Evolutionary conservation across 2,329 filamentous ascomycete genomes (phyloP).

Genomic region (Ophidiomyces ophidiicola): DNA sequence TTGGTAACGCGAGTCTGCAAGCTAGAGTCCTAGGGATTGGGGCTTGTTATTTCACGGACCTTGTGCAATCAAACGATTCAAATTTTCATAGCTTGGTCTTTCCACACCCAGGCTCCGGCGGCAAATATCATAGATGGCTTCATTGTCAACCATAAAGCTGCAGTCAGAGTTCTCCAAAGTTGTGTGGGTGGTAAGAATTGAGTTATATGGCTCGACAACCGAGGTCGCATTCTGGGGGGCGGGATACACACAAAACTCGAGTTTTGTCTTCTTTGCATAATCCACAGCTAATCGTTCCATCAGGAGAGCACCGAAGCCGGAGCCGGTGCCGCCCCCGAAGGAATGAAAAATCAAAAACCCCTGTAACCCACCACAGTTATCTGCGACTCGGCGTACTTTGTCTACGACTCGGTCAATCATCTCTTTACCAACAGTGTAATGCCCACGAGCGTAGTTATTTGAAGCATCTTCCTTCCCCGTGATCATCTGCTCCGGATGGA

Average conservation of each 20-base stretch:
- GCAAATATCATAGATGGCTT: constrained; percentile 58
- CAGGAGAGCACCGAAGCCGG: constrained; percentile 53
- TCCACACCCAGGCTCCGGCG: constrained; percentile 52
- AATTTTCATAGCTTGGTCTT: constrained; percentile 51
- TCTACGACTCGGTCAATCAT: constrained; percentile 96
- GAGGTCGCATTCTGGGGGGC: constrained; percentile 52
- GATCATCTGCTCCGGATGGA: constrained; percentile 99
- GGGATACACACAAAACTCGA: constrained; percentile 55
- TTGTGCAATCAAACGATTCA: constrained; percentile 55
- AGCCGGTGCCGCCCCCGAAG: constrained; percentile 56
- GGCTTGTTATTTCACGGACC: constrained; percentile 40
- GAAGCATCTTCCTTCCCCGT: constrained; percentile 99
- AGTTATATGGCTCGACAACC: constrained; percentile 58
- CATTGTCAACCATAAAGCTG: constrained; percentile 57
- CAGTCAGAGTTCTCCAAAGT: constrained; percentile 58
- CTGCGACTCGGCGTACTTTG: constrained; percentile 93
- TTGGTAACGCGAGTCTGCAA: constrained; percentile 5
- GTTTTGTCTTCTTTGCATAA: constrained; percentile 57
- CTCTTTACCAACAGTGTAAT: constrained; percentile 99
- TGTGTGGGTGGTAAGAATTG: constrained; percentile 44
- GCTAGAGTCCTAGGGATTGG: background rate
- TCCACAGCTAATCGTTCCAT: constrained; percentile 52
- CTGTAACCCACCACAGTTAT: constrained; percentile 95
- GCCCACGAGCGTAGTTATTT: constrained; percentile 99
- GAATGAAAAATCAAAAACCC: constrained; percentile 75